Evolutionary conservation across 345 rosid species (phyloP).

Genomic region (Syzygium jambos): DNA sequence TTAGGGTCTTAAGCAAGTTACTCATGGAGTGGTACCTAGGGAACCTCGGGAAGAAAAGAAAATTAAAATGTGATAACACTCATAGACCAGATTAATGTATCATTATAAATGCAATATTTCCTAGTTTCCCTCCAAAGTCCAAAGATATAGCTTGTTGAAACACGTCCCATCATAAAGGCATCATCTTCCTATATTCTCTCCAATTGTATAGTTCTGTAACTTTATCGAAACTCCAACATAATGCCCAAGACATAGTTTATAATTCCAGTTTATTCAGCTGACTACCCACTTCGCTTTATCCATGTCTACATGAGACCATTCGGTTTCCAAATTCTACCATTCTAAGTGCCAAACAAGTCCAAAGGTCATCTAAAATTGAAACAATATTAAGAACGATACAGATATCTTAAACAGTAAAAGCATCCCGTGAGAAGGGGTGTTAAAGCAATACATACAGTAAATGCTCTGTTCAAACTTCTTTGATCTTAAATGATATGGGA

Average conservation of each 20-base stretch:
- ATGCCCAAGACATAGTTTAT: not conserved
- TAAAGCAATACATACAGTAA: not conserved
- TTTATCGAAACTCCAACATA: not conserved
- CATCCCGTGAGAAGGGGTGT: no score
- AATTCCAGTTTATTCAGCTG: not conserved
- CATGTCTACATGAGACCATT: not conserved
- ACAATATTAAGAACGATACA: not conserved
- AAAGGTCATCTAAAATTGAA: not conserved
- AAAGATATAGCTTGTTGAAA: not conserved
- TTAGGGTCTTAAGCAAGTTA: conserved; percentile 43
- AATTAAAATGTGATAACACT: not conserved
- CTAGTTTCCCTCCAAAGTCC: not conserved
- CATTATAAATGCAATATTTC: not conserved
- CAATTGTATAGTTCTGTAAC: not conserved
- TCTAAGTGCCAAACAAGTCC: not conserved
- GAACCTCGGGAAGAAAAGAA: not conserved
- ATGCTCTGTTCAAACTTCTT: not conserved
- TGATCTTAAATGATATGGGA: not conserved
- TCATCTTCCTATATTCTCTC: not conserved
- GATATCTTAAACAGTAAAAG: not conserved
- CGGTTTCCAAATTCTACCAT: not conserved
- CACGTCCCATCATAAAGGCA: not conserved
- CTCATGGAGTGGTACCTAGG: conserved; percentile 51
- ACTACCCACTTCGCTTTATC: not conserved
- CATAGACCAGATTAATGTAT: not conserved